Evolutionary conservation across 1,284 basidiomycete species (phyloP).

Genomic region (Ganoderma lucidum): DNA sequence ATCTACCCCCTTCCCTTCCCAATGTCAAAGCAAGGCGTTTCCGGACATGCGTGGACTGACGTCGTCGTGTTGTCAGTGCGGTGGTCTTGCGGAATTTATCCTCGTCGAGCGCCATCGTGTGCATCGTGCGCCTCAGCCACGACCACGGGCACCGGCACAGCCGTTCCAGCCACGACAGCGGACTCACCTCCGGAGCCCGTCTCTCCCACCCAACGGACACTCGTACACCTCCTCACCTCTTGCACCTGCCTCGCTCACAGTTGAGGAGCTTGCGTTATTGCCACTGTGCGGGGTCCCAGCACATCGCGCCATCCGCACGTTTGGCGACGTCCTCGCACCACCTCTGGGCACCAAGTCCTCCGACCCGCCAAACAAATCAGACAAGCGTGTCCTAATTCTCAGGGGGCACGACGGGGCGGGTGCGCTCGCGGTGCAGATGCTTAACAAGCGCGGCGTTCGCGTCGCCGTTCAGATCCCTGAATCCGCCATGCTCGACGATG

Average conservation of each 20-base stretch:
- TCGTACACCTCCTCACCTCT: slow-evolving; percentile 27
- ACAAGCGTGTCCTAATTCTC: slow-evolving; percentile 66
- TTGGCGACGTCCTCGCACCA: slow-evolving; percentile 40
- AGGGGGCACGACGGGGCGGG: slow-evolving; percentile 81
- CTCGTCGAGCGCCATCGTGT: slow-evolving; percentile 82
- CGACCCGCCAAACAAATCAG: slow-evolving; percentile 10
- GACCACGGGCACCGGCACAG: slow-evolving; percentile 32
- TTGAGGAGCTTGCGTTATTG: slow-evolving; percentile 84
- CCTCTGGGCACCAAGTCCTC: slow-evolving; percentile 24
- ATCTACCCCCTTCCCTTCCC: not conserved
- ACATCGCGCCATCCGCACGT: slow-evolving; percentile 78
- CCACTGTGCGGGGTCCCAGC: slow-evolving; percentile 81
- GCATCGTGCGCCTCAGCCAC: slow-evolving; percentile 72
- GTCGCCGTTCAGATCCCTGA: slow-evolving; percentile 74
- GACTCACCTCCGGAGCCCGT: slow-evolving; percentile 34
- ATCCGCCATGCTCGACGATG: slow-evolving; percentile 40
- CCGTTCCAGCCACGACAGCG: slow-evolving; percentile 36
- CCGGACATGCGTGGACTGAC: slow-evolving; percentile 14
- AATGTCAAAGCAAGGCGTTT: slow-evolving; percentile 11
- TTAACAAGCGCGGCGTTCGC: slow-evolving; percentile 68
- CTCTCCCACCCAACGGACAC: slow-evolving; percentile 27
- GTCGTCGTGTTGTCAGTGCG: slow-evolving; percentile 58
- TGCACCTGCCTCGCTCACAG: slow-evolving; percentile 47
- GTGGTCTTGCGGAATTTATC: slow-evolving; percentile 86
- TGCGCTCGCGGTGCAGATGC: slow-evolving; percentile 79